Base-by-base conservation (phyloP, 2,329 filamentous ascomycete species). In the Microcyclosporella mali region DNA sequence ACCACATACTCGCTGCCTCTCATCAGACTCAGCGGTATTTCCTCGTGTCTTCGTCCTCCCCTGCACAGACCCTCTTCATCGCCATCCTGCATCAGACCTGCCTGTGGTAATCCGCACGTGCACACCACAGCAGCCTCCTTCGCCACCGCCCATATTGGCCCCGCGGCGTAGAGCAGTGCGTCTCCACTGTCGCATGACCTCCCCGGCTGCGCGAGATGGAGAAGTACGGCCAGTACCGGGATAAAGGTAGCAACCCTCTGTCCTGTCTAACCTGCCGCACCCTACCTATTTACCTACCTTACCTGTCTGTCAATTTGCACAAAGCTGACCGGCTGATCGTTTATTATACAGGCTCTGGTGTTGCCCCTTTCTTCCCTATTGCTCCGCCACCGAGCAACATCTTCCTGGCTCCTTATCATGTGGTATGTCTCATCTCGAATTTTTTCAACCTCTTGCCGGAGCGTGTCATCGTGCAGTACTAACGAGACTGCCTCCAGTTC, bases 321-420 rank as follows among this genome's bases (percentile, higher is more conserved):
- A 25, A 18, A 37, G 28, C 50, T 56, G 49, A 56, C 48, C 45
- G 45, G 21, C 40, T 15, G 6, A 33, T 33, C 15, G 3, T 9
- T 16, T 21, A 15, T 43, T 21, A 15, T 43, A 15, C 56, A 97
- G 90, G 89, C 53, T 94, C 92, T 54, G 90, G 92, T 58, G 94
- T 98, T 64, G 87, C 92, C 52, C 92, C 92, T 45, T 98, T 98
- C 71, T 82, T 97, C 49, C 89, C 92, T 12, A 77, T 89, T 42
- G 75, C 81, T 14, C 78, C 83, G 6, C 78, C 80, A 17, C 76
- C 82, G 9, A 67, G 77, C 45, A 63, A 85, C 47, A 78, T 79
- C 52, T 73, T 79, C 12, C 71, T 86, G 14, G 62, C 85, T 14
- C 56, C 62, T 33, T 61, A 54, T 48, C 55, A 59, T 38, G 34